These are phyloP conservation scores for Fraxinus angustifolia DNA, from an alignment of 305 asterid species.

Conservation along the genomic window DNA sequence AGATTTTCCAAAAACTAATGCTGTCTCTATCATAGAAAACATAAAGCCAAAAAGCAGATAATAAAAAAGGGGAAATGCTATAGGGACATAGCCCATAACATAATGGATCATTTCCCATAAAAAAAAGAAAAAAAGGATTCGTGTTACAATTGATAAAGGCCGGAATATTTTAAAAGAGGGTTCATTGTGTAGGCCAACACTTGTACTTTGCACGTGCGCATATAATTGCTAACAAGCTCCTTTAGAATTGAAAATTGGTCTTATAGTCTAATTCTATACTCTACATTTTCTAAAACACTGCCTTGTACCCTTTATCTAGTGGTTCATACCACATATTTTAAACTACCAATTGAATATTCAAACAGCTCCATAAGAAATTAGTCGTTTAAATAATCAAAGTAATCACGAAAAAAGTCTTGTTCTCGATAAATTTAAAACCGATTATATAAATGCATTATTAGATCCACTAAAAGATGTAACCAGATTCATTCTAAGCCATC, in stretches of 20 bases:
- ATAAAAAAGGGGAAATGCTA: too few species aligned
- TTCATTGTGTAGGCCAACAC: not conserved
- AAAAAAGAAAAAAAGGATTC: not conserved
- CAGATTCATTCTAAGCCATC: not conserved
- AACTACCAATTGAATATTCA: not conserved
- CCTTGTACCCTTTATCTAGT: not conserved
- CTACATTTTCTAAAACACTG: not conserved
- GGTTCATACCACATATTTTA: not conserved
- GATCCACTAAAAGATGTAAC: not conserved
- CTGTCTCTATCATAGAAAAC: too few species aligned
- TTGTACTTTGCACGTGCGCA: not conserved
- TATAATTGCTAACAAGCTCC: not conserved
- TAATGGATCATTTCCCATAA: too few species aligned
- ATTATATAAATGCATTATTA: not conserved
- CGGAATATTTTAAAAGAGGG: too few species aligned
- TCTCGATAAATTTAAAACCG: not conserved
- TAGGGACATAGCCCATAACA: too few species aligned
- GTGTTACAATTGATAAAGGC: too few species aligned
- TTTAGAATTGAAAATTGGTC: not conserved
- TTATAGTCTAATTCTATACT: not conserved
- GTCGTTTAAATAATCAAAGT: not conserved
- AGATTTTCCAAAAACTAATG: too few species aligned
- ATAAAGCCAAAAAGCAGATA: too few species aligned
- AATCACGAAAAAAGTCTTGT: not conserved
- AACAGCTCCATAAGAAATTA: not conserved